Conservation (phyloP, 192 early-diverging fungal species). For the Coemansia sp. region DNA sequence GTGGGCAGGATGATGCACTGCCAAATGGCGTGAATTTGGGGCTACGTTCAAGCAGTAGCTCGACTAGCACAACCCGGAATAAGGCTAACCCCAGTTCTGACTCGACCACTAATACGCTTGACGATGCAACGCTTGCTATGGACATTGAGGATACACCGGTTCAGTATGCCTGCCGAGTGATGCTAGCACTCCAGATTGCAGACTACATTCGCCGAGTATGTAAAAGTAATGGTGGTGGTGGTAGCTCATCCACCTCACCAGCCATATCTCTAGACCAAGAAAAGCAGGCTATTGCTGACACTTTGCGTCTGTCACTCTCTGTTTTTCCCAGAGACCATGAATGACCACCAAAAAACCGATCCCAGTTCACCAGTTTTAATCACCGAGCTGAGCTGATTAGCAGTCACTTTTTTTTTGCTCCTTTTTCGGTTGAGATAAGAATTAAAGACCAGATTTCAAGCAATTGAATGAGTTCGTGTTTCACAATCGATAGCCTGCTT, state of each 20-base stretch:
- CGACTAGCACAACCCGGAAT: background rate
- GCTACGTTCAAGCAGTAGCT: background rate
- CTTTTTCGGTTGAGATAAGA: background rate
- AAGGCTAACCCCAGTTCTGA: background rate
- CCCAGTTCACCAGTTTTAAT: background rate
- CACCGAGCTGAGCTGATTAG: conserved; percentile 2
- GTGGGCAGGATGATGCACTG: background rate
- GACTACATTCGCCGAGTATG: conserved; percentile 29
- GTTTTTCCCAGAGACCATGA: conserved; percentile 12
- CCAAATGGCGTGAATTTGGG: background rate
- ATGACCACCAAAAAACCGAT: background rate
- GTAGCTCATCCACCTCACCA: background rate
- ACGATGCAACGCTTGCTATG: conserved; percentile 27
- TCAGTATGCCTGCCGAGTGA: conserved; percentile 49
- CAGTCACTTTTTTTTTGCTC: background rate
- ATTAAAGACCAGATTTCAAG: conserved; percentile 1
- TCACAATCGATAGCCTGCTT: too few relatives aligned
- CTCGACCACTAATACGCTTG: background rate
- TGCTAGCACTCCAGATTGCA: conserved; percentile 50
- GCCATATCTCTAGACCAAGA: conserved; percentile 25
- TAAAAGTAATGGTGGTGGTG: background rate
- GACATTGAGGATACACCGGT: conserved; percentile 55
- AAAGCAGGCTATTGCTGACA: conserved; percentile 31
- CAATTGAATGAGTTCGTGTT: too few relatives aligned
- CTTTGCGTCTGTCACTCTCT: conserved; percentile 29